Evolutionary conservation across 2,329 filamentous ascomycete genomes (phyloP), one percentile per base, ranked within the genome.

Genomic region (Colletotrichum tanaceti): DNA sequence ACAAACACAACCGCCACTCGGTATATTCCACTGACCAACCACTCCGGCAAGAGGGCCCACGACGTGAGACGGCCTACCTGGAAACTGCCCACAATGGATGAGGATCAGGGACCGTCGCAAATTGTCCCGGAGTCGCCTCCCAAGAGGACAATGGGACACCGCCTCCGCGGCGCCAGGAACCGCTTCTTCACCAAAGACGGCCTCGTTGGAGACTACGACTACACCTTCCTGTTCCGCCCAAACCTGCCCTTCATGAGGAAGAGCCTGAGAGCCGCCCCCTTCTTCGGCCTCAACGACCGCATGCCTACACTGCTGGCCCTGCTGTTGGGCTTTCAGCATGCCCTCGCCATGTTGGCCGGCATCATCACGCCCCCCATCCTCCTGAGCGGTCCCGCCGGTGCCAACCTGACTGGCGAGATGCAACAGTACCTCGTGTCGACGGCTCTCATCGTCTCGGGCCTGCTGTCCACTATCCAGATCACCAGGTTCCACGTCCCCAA

Each of bases 161-260:
- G 75, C 22, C 38, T 81, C 14, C 71, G 71, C 39, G 49, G 72
- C 50, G 28, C 80, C 63, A 81, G 76, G 73, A 80, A 79, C 68
- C 79, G 81, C 6, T 84, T 88, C 71, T 79, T 84, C 62, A 89
- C 86, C 53, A 89, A 83, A 70, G 86, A 94, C 1, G 94, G 94
- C 14, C 85, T 97, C 32, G 79, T 98, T 64, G 94, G 94, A 71
- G 85, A 89, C 74, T 98, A 98, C 79, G 92, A 98, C 84, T 98
- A 98, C 85, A 92, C 79, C 43, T 96, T 94, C 75, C 89, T 98
- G 47, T 97, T 98, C 84, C 89, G 83, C 24, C 92, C 89, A 1
- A 94, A 92, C 73, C 80, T 97, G 24, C 94, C 94, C 0, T 97
- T 97, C 79, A 89, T 96, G 84, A 89, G 87, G 75, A 88, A 87